These are phyloP conservation scores for Colletotrichum spinosum DNA, from an alignment of 2,329 filamentous ascomycete genomes.

Conservation along the genomic window DNA sequence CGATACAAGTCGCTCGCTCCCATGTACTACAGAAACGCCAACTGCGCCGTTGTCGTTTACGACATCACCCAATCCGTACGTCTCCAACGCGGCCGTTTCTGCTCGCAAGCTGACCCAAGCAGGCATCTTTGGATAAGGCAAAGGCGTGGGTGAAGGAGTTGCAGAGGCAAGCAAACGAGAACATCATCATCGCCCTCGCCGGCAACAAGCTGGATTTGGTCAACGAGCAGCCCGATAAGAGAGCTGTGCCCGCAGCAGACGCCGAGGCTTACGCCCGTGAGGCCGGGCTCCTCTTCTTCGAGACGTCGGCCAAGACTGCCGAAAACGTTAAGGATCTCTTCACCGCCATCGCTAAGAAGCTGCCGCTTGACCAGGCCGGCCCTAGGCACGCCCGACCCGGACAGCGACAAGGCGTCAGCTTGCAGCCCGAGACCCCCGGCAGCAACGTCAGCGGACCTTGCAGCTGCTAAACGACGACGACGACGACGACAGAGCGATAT, in stretches of 20 bases:
- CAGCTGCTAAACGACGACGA: constrained; percentile 60
- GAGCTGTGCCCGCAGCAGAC: constrained; percentile 88
- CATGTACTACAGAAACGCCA: constrained; percentile 99
- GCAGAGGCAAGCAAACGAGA: constrained; percentile 98
- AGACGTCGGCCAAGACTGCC: constrained; percentile 97
- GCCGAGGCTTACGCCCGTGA: constrained; percentile 96
- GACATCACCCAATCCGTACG: constrained; percentile 98
- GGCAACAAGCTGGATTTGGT: constrained; percentile 99
- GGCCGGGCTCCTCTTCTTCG: constrained; percentile 95
- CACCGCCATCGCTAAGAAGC: constrained; percentile 96
- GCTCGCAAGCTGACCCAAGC: constrained; percentile 40
- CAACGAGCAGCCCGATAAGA: constrained; percentile 93
- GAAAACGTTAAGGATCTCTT: constrained; percentile 97
- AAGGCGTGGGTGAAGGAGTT: constrained; percentile 99
- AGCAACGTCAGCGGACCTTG: constrained; percentile 68
- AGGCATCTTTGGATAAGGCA: constrained; percentile 98
- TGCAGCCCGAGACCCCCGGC: constrained; percentile 67
- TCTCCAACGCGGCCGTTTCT: constrained; percentile 31
- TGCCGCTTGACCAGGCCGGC: constrained; percentile 96
- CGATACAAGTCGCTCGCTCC: constrained; percentile 98
- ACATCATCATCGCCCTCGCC: constrained; percentile 97
- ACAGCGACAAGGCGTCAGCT: constrained; percentile 69
- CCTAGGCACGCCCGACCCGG: constrained; percentile 82
- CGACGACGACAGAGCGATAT: constrained; percentile 28
- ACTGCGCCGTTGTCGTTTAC: constrained; percentile 99